Conservation (phyloP, 371 early-diverging fungal species). For the Apophysomyces variabilis region DNA sequence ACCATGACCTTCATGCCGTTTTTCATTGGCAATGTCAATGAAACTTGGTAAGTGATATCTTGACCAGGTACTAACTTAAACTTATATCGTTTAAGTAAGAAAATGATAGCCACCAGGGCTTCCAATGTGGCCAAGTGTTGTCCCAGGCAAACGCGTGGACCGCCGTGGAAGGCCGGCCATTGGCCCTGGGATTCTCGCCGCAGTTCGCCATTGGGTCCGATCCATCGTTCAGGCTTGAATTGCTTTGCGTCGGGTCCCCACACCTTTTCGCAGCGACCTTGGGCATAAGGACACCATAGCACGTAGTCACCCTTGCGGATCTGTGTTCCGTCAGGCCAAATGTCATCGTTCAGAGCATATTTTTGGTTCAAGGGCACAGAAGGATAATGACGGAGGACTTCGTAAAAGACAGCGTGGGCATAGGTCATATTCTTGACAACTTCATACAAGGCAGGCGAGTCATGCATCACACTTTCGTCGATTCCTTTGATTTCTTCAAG, state of each 20-base stretch:
- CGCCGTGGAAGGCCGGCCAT: constrained; percentile 63
- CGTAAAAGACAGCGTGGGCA: constrained; percentile 65
- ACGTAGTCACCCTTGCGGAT: constrained; percentile 60
- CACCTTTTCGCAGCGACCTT: constrained; percentile 49
- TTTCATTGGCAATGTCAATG: constrained; percentile 60
- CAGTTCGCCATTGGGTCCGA: constrained; percentile 30
- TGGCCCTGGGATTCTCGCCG: constrained; percentile 32
- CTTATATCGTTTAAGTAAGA: constrained; percentile 51
- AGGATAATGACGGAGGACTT: constrained; percentile 74
- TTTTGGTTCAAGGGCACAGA: constrained; percentile 73
- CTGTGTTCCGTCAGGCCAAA: constrained; percentile 70
- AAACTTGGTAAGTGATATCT: constrained; percentile 37
- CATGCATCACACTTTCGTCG: constrained; percentile 36
- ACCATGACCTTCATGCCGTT: constrained; percentile 51
- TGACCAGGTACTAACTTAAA: constrained; percentile 52
- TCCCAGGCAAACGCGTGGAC: constrained; percentile 40
- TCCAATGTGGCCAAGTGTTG: constrained; percentile 63
- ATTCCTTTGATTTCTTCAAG: constrained; percentile 60
- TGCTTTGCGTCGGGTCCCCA: constrained; percentile 67
- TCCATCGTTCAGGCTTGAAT: constrained; percentile 70
- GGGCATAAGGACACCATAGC: constrained; percentile 54
- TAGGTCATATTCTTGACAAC: constrained; percentile 55
- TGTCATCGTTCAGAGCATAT: constrained; percentile 65
- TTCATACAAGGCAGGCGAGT: constrained; percentile 45
- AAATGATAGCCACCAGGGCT: constrained; percentile 49